Evolutionary conservation across 768 basidiomycete species (phyloP).

Genomic region (Sarcodon sp.): DNA sequence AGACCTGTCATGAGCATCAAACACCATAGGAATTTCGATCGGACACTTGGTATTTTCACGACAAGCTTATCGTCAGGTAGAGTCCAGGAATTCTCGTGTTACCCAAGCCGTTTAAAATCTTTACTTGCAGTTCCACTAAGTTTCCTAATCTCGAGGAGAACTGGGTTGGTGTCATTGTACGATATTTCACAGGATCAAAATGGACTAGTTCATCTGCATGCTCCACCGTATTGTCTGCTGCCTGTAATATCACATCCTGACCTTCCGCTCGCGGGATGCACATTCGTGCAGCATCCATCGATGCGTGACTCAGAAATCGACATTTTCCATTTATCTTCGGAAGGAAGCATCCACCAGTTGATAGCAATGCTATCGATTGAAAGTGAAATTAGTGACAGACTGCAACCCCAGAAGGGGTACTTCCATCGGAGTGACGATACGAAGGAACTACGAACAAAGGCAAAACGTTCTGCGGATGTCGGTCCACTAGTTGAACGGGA

Average conservation of each 20-base stretch:
- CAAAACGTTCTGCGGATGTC: constrained; percentile 18
- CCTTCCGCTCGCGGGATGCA: constrained; percentile 18
- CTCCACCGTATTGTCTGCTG: constrained; percentile 31
- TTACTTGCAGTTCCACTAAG: constrained; percentile 31
- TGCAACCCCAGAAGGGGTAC: constrained; percentile 2
- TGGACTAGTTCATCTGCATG: constrained; percentile 29
- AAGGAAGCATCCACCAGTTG: constrained; percentile 31
- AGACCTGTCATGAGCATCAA: constrained; percentile 48
- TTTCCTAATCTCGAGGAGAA: constrained; percentile 46
- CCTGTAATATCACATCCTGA: constrained; percentile 13
- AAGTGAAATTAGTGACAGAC: constrained; percentile 3
- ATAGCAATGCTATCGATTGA: constrained; percentile 18
- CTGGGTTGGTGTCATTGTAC: constrained; percentile 48
- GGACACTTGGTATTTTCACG: constrained; percentile 34
- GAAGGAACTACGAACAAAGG: constrained; percentile 19
- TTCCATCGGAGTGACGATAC: constrained; percentile 29
- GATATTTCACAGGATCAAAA: constrained; percentile 35
- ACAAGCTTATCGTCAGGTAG: constrained; percentile 20
- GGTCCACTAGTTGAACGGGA: constrained; percentile 34
- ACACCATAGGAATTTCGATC: constrained; percentile 50
- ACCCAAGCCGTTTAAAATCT: not conserved
- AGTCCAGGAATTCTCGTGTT: not conserved
- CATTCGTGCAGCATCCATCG: constrained; percentile 17
- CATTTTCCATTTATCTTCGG: constrained; percentile 33
- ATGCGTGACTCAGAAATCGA: constrained; percentile 14